phyloP scores from a whole-genome alignment of 768 basidiomycete species.

The Pleurotus tuoliensis region DNA sequence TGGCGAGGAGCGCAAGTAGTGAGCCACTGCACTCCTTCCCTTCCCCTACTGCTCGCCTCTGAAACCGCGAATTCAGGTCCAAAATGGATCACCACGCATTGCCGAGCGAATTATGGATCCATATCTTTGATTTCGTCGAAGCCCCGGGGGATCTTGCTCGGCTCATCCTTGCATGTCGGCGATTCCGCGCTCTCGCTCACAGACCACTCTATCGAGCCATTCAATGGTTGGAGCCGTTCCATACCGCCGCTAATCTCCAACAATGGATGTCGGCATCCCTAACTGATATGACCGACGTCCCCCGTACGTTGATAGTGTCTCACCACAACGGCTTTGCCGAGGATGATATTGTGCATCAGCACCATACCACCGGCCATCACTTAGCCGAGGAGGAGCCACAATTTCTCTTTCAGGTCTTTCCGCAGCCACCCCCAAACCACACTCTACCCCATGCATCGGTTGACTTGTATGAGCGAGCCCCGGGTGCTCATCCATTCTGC shows the following conservation, averaged over 20 bases:
- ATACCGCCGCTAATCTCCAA: not conserved
- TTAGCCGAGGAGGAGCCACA: not conserved
- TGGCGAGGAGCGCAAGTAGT: no score
- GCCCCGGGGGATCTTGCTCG: not conserved
- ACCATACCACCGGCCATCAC: not conserved
- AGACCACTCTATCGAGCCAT: not conserved
- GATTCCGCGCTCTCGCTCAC: not conserved
- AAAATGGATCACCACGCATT: not conserved
- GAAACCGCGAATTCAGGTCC: no score
- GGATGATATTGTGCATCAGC: not conserved
- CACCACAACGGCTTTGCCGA: conserved; percentile 3
- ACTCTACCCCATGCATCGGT: not conserved
- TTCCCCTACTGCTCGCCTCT: no score
- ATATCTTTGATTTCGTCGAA: not conserved
- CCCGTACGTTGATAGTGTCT: not conserved
- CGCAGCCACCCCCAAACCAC: not conserved
- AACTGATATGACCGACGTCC: not conserved
- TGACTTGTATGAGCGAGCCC: not conserved
- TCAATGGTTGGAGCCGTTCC: conserved; percentile 1
- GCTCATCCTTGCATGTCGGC: not conserved
- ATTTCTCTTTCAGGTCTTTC: not conserved
- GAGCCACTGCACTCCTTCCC: no score
- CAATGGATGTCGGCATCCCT: not conserved
- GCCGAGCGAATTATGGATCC: conserved; percentile 5
- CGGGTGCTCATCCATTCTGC: not conserved